Evolutionary conservation across 2,329 filamentous ascomycete species (phyloP).

Genomic region (Penicillium sp.): DNA sequence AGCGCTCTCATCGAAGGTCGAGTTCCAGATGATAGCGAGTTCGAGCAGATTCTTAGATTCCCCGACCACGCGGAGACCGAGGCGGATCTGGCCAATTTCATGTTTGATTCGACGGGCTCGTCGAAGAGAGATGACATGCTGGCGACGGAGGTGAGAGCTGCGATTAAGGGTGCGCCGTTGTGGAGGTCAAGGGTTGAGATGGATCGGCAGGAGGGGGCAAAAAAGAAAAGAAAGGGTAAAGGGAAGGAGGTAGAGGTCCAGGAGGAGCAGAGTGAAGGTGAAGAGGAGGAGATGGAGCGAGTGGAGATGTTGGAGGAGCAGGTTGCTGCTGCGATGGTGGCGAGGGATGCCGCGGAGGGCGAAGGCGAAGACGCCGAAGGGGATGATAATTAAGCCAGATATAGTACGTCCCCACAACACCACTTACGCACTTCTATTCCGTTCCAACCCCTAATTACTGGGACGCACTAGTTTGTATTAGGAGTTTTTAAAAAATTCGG

Average conservation of each 20-base stretch:
- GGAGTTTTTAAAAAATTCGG: too few species aligned
- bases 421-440: too few species aligned
- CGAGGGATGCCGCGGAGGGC: conserved; percentile 29
- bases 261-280: conserved; percentile 32
- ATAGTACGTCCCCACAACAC: too few species aligned
- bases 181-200: conserved; percentile 27
- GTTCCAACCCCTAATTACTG: too few species aligned
- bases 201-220: conserved; percentile 13
- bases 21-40: conserved; percentile 39
- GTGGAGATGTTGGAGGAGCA: conserved; percentile 36
- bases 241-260: conserved; percentile 21
- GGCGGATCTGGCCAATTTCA: conserved; percentile 28
- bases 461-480: too few species aligned
- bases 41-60: conserved; percentile 40
- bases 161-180: conserved; percentile 35
- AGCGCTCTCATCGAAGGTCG: conserved; percentile 60
- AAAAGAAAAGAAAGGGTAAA: conserved; percentile 12
- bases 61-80: conserved; percentile 38
- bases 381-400: conserved; percentile 16
- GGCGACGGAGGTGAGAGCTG: conserved; percentile 41
- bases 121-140: conserved; percentile 32
- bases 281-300: conserved; percentile 39
- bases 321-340: conserved; percentile 31
- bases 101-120: conserved; percentile 27
- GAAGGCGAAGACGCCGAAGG: conserved; percentile 26